phyloP scores from a whole-genome alignment of 371 early-diverging fungal genomes.

The Ecytonucleospora hepatopenaei region DNA sequence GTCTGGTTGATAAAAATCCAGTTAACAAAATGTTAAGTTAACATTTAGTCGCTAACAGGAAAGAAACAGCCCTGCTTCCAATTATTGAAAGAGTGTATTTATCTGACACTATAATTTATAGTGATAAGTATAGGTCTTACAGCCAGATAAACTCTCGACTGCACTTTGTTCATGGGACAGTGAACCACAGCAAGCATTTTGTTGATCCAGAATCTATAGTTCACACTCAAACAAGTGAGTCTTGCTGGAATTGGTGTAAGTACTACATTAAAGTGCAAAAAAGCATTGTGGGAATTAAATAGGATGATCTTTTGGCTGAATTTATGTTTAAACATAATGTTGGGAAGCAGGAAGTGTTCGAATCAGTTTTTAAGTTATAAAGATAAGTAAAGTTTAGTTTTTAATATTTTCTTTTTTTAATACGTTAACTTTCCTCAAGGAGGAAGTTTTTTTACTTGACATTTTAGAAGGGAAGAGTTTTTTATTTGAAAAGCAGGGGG shows the following conservation, averaged over 20 bases:
- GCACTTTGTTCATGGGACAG: constrained; percentile 11
- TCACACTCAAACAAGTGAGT: constrained; percentile 19
- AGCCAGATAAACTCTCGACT: not conserved
- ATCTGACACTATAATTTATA: constrained; percentile 17
- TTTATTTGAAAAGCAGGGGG: too few species aligned
- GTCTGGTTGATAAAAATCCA: not conserved
- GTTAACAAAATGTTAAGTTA: not conserved
- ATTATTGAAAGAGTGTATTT: not conserved
- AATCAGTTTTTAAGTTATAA: too few species aligned
- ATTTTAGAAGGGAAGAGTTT: too few species aligned
- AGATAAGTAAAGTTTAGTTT: too few species aligned
- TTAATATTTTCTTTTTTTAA: too few species aligned
- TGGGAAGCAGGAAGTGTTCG: too few species aligned
- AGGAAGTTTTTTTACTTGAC: too few species aligned
- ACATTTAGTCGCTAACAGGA: not conserved
- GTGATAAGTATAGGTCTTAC: constrained; percentile 14
- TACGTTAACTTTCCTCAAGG: too few species aligned
- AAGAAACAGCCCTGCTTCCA: not conserved
- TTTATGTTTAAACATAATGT: too few species aligned
- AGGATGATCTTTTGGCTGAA: not conserved
- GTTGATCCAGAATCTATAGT: constrained; percentile 9
- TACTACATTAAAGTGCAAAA: constrained; percentile 6
- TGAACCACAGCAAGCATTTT: constrained; percentile 19
- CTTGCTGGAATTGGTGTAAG: constrained; percentile 12
- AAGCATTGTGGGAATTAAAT: not conserved